A percentile compares a stretch with the other conserved stretches of the same genome.
phyloP scores from a whole-genome alignment of 306 rosid genomes.

The Adenanthera pavonina region DNA sequence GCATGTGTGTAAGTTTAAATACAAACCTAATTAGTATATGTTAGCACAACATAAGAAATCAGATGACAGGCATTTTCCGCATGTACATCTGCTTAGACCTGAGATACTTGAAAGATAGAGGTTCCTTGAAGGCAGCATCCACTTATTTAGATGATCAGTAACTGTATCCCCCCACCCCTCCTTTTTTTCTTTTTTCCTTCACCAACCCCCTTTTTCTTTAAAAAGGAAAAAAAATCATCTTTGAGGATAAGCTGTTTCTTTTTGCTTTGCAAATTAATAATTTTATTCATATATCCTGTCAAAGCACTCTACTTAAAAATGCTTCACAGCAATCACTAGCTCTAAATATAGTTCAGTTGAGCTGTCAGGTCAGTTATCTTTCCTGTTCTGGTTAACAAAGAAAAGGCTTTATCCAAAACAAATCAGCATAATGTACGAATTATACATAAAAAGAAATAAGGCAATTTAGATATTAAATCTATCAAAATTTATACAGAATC shows the following conservation, averaged over 20 bases:
- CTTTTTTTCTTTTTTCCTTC: no score
- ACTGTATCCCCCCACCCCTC: background rate
- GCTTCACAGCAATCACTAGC: background rate
- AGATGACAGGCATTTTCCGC: constrained; percentile 1
- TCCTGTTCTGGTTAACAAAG: background rate
- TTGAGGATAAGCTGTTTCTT: background rate
- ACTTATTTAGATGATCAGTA: background rate
- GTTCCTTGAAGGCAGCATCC: background rate
- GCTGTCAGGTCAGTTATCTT: background rate
- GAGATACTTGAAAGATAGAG: background rate
- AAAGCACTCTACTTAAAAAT: background rate
- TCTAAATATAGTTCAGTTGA: no score
- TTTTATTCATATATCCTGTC: background rate
- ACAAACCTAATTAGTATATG: background rate
- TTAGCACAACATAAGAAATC: constrained; percentile 8
- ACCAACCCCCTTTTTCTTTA: no score
- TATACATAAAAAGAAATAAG: background rate
- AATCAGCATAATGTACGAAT: background rate
- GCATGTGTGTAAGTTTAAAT: background rate
- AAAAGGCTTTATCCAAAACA: background rate
- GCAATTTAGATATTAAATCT: background rate
- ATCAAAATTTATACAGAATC: background rate
- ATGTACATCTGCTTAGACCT: background rate
- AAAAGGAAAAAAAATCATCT: background rate
- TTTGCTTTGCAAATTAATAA: background rate